phyloP scores from a whole-genome alignment of 2,329 filamentous ascomycete species.

The Monosporascus sp. region DNA sequence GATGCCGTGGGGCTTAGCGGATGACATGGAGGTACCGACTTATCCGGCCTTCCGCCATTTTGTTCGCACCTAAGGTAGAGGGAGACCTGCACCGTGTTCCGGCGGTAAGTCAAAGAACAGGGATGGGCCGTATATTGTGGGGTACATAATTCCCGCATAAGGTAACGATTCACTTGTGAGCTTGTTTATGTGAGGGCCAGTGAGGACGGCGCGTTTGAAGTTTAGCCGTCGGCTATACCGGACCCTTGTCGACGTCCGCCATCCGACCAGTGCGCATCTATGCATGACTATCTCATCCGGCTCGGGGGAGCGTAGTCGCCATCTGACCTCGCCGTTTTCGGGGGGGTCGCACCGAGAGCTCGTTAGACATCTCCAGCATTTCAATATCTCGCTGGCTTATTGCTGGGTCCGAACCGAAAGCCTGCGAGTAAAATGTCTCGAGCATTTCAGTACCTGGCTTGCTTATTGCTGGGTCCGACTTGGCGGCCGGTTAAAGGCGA shows the following conservation, averaged over 20 bases:
- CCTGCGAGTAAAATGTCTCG: background rate
- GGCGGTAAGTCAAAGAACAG: too few species aligned
- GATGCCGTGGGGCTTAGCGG: too few species aligned
- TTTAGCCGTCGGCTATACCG: background rate
- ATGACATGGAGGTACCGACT: too few species aligned
- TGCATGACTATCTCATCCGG: background rate
- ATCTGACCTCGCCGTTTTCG: background rate
- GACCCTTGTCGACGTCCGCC: background rate
- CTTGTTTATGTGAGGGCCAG: background rate
- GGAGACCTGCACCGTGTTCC: too few species aligned
- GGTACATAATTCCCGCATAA: too few species aligned
- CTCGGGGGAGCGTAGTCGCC: background rate
- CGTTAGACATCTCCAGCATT: background rate
- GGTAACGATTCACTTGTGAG: background rate
- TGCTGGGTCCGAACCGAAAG: background rate
- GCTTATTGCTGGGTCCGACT: background rate
- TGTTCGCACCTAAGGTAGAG: too few species aligned
- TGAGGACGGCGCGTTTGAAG: background rate
- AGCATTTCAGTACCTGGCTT: background rate
- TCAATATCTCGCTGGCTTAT: background rate
- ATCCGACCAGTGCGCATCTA: background rate
- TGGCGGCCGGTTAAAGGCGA: background rate
- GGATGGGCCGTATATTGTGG: too few species aligned
- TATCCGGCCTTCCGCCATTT: too few species aligned
- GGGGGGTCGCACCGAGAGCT: background rate